Conservation (phyloP, 164 flowering plant species). For the Sedum album region DNA sequence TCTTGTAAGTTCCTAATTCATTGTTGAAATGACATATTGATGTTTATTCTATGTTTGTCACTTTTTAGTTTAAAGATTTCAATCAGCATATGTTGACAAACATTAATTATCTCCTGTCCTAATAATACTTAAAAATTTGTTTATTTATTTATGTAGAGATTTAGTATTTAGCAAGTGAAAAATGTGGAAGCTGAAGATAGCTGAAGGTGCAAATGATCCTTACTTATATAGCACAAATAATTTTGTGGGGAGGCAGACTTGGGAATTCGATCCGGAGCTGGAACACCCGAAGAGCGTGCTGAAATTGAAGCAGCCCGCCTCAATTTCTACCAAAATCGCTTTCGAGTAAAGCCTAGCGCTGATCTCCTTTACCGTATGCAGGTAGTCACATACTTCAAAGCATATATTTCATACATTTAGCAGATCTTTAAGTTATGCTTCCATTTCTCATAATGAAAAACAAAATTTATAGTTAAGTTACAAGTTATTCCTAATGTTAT, state of each 20-base stretch:
- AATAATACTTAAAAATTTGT: neutral
- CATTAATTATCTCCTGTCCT: no score
- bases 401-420: neutral
- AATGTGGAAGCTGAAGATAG: conserved; percentile 33
- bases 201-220: conserved; percentile 17
- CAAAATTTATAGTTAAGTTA: no score
- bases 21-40: no score
- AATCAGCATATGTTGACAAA: no score
- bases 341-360: conserved; percentile 18
- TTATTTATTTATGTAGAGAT: neutral
- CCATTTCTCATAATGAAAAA: no score
- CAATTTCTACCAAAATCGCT: conserved; percentile 22
- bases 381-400: conserved; percentile 16
- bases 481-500: neutral
- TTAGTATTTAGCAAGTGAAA: neutral
- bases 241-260: conserved; percentile 30
- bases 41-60: no score
- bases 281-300: conserved; percentile 27
- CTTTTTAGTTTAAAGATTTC: no score
- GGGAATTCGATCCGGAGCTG: conserved; percentile 31
- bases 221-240: conserved; percentile 28
- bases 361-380: conserved; percentile 33
- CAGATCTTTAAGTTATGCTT: neutral
- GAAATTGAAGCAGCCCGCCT: conserved; percentile 29
- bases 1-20: no score